phyloP scores from a whole-genome alignment of 1,139 yeast species.

The Protomyces inundatus region DNA sequence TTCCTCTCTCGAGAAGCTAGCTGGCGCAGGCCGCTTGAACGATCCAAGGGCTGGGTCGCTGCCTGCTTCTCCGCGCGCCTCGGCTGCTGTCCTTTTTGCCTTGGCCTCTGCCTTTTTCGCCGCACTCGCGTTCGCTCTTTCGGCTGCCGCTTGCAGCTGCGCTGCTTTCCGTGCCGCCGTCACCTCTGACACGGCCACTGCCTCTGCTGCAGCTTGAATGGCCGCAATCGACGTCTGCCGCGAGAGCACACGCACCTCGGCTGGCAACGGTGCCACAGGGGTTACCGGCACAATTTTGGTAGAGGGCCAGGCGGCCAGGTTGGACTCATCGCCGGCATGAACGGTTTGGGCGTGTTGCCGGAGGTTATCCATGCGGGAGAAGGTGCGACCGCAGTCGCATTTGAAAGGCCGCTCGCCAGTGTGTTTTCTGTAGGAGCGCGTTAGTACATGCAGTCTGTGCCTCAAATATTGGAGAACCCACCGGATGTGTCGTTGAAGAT shows the following conservation, averaged over 20 bases:
- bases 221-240: background rate
- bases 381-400: slow-evolving; percentile 77
- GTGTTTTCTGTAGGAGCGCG: slow-evolving; percentile 55
- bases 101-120: background rate
- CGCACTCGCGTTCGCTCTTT: background rate
- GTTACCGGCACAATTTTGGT: background rate
- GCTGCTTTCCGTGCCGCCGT: background rate
- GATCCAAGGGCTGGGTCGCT: background rate
- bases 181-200: background rate
- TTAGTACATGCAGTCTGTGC: background rate
- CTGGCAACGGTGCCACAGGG: background rate
- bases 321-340: slow-evolving; percentile 57
- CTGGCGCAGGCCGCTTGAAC: background rate
- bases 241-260: background rate
- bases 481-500: slow-evolving; percentile 76
- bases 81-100: background rate
- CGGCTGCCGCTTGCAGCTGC: background rate
- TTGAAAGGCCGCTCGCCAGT: slow-evolving; percentile 94
- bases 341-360: slow-evolving; percentile 92
- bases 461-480: background rate
- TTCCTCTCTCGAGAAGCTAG: no score
- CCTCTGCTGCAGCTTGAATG: background rate
- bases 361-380: slow-evolving; percentile 78
- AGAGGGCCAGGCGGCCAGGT: background rate
- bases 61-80: background rate